Evolutionary conservation across 2,329 filamentous ascomycete genomes (phyloP), one percentile per base, ranked within the genome.

Genomic region (Microdochium paspali): DNA sequence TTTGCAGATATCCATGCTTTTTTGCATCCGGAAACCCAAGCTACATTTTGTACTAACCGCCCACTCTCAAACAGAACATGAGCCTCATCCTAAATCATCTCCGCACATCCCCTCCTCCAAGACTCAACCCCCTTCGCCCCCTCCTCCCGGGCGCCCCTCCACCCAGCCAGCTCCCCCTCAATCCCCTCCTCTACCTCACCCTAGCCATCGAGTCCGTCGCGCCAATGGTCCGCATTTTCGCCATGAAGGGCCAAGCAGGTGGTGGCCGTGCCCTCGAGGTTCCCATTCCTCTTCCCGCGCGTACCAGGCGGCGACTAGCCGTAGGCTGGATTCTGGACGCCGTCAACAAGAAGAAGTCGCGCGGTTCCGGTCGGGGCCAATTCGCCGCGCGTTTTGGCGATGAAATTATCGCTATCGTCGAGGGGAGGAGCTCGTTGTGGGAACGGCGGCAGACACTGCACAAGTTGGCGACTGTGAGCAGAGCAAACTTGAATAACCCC

Each of bases 201-300:
- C 76, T 94, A 26, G 90, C 90, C 26, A 83, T 98, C 59, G 93
- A 98, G 73, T 94, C 88, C 10, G 85, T 98, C 23, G 88, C 90
- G 1, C 93, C 93, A 10, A 77, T 98, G 15, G 73, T 98, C 60
- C 84, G 85, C 55, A 83, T 98, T 60, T 80, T 82, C 47, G 77
- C 78, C 51, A 78, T 89, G 57, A 81, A 81, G 59, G 90, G 89
- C 55, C 79, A 86, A 30, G 87, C 85, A 1, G 91, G 91, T 67
- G 93, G 93, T 71, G 93, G 93, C 66, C 77, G 80, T 30, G 79
- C 88, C 12, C 77, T 96, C 49, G 88, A 91, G 48, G 77, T 96
- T 30, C 93, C 93, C 0, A 74, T 84, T 21, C 91, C 93, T 1
- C 73, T 97, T 20, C 72, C 74, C 1, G 68, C 84, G 53, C 78